A percentile compares a stretch with the other conserved stretches of the same genome.
Conservation (phyloP, 306 rosid species). For the Inga oerstediana region DNA sequence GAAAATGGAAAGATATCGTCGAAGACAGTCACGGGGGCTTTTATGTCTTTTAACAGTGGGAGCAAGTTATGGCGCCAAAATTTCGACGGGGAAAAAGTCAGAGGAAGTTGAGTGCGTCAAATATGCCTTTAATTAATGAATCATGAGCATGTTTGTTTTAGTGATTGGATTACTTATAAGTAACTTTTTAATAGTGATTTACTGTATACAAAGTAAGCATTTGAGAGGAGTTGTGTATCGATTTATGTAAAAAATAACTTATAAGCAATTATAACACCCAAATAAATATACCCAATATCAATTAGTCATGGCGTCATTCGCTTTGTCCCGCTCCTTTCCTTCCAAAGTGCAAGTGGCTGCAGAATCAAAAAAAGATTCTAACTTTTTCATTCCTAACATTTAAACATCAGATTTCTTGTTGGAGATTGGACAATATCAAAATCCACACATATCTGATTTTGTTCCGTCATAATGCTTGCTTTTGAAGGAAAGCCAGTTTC, state of each 20-base stretch:
- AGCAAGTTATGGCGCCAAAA: background rate
- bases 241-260: no score
- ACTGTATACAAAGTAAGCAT: no score
- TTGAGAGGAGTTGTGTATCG: no score
- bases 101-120: background rate
- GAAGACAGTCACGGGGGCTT: background rate
- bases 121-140: background rate
- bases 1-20: background rate
- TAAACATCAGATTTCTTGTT: background rate
- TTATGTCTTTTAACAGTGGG: background rate
- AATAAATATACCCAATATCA: no score
- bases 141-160: no score
- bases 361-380: slow-evolving; percentile 11
- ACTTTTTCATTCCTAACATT: background rate
- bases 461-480: background rate
- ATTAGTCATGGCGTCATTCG: slow-evolving; percentile 3
- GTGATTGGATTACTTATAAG: no score
- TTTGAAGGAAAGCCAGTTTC: background rate
- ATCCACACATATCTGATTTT: background rate
- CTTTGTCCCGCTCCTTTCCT: background rate
- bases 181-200: no score
- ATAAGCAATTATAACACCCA: no score
- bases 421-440: background rate
- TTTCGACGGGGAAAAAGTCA: background rate
- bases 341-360: slow-evolving; percentile 5